phyloP scores from a whole-genome alignment of 176 grass and related monocot species.

The Echinochloa phyllopogon region DNA sequence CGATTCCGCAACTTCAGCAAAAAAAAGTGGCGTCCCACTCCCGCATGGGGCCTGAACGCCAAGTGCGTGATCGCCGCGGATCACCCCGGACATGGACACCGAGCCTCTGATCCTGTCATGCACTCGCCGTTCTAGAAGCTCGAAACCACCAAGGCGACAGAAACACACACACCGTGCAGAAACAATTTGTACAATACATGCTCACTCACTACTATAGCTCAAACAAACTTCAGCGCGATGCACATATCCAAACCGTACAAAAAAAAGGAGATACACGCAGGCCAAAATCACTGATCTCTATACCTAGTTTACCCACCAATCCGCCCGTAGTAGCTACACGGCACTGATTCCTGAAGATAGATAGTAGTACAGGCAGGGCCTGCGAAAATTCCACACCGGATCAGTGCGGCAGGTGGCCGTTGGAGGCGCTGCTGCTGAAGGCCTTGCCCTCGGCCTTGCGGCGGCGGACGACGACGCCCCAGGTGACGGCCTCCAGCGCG shows the following conservation, averaged over 20 bases:
- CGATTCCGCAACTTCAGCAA: neutral
- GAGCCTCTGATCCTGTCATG: neutral
- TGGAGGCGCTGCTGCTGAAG: slow-evolving; percentile 22
- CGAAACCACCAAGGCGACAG: neutral
- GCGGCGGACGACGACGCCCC: slow-evolving; percentile 50
- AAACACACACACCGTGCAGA: neutral
- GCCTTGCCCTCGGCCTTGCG: slow-evolving; percentile 43
- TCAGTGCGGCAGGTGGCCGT: slow-evolving; percentile 22
- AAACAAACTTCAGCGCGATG: neutral
- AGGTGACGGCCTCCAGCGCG: slow-evolving; percentile 55
- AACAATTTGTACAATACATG: neutral
- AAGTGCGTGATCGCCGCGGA: slow-evolving; percentile 27
- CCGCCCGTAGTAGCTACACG: neutral
- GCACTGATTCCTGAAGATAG: too few relatives aligned
- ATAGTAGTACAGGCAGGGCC: neutral
- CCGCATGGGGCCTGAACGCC: neutral
- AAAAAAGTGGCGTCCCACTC: neutral
- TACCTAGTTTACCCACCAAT: neutral
- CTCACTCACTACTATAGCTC: slow-evolving; percentile 7
- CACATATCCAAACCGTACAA: neutral
- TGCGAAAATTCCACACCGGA: neutral
- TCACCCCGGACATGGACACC: slow-evolving; percentile 35
- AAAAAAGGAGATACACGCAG: neutral
- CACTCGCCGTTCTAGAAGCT: slow-evolving; percentile 18
- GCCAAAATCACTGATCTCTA: neutral